Base-by-base conservation (phyloP, 2,329 filamentous ascomycete genomes). In the Periconia macrospinosa region DNA sequence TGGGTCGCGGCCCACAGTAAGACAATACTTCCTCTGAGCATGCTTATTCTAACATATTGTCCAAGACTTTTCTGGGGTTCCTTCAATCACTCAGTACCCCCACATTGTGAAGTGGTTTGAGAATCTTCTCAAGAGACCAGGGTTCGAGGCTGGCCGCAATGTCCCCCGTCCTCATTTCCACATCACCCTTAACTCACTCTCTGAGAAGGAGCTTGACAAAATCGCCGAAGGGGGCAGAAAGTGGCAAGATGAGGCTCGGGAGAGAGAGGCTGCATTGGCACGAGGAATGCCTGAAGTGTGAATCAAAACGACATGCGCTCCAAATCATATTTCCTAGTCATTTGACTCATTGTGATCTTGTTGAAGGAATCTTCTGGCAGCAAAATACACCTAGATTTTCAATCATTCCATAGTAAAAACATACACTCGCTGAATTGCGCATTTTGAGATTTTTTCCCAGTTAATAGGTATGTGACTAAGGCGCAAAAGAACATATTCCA, bases 131-230 rank as follows among this genome's bases (percentile, higher is more conserved):
- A 11, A 50, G 23, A 50, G 52, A 20, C 43, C 47, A 30, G 47
- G 47, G 2, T 54, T 54, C 15, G 52, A 54, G 52, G 47, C 52
- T 23, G 52, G 52, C 19, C 47, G 52, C 23, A 54, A 54, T 47
- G 20, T 54, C n/a, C 52, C 52, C 9, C 47, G 52, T 47, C 52
- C 47, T 20, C 47, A 54, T 33, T 47, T 54, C 15, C 52, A 54
- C 27, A 54, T 50, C 27, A 54, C 47, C 1, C 43, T 54, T 6
- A 54, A 54, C 37, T n/a, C 35, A 5, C 37, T 47, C 11, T 3
- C 47, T 19, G 52, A 54, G 42, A 42, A 47, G n/a, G 52, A 54
- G 43, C 43, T 54, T 11, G 42, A 50, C 17, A 50, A 44, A 23
- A 30, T 50, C 23, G 52, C 52, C 6, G 33, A 47, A 30, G 15